Base-by-base conservation (phyloP, 805 yeast species). In the Candida parachauliodes region DNA sequence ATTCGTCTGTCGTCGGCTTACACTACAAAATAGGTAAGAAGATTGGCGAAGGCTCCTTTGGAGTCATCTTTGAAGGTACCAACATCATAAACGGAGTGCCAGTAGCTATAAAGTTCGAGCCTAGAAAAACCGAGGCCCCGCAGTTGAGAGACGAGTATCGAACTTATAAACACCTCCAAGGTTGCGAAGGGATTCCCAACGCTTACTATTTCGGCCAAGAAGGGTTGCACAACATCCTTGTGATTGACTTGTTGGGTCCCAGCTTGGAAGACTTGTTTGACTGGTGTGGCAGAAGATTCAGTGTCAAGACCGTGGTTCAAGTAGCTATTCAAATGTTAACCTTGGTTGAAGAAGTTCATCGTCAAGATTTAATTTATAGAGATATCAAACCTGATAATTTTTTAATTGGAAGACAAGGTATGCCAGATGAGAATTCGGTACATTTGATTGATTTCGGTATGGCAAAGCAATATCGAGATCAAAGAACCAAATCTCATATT, bases 31-130 rank as follows among this genome's bases (percentile, higher is more conserved):
- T 83, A 40, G 93, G 91, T 8, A 83, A 83, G 52, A 85, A 85
- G 59, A 85, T 85, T 38, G 94, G 94, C 25, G 93, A 85, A 55
- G 94, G 94, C 2, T 83, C 93, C 0, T 85, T 85, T 65, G 94
- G 94, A 24, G 83, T 84, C 7, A 81, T 85, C 37, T 85, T 84
- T 58, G 88, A 84, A 62, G 94, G 94, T 28, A 76, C 79, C 40
- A 86, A 85, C 53, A 63, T 85, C 44, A 64, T 84, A 43, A 76
- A 83, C 45, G 78, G 80, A 33, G 68, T 62, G 11, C 54, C 79
- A 16, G 91, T 84, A 22, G 93, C 89, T 3, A 83, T 84, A 53
- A 84, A 84, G 58, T 84, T 84, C 54, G 94, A 83, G 57, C 85
- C 88, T 18, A 68, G 89, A 43, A 79, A 81, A 51, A 77, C 86